Base-by-base conservation (phyloP, 2,329 filamentous ascomycete genomes). In the Fusarium zealandicum region DNA sequence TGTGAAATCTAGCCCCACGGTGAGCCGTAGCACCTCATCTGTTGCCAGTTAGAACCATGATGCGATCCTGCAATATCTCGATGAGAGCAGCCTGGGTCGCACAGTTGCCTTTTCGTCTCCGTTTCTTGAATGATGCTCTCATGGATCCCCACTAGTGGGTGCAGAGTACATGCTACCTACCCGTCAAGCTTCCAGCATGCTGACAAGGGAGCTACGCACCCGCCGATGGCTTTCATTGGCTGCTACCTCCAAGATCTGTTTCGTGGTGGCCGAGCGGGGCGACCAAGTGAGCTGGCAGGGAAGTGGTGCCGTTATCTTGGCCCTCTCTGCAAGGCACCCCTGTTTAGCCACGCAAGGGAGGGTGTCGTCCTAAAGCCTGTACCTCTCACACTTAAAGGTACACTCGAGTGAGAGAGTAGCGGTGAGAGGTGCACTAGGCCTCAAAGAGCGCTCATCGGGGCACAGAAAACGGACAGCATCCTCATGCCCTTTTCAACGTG, bases 371-470 rank as follows among this genome's bases (percentile, higher is more conserved):
- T 66, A 67, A 44, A 42, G 38, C 51, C 25, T 45, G 62, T 63
- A 56, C 61, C 52, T 61, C 45, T 33, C 57, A 54, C 61, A 65
- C 61, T 55, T 54, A 50, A n/a, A 59, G 54, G 58, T 67, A 62
- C 61, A 43, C 53, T 49, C 30, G 44, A 50, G 17, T 32, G 38
- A 57, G 40, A 55, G 63, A 67, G 61, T 63, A 68, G 65, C 65
- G 65, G 65, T 67, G 65, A 67, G 51, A 44, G 57, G 35, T 57
- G 53, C 65, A 65, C 65, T 67, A 67, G 59, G 47, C 65, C 61
- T 50, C 50, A 66, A 66, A 46, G 54, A 63, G 63, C 51, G 31
- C 40, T 44, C 50, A 54, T 66, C 52, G 62, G 63, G 52, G 51
- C 50, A 50, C 50, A 48, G 45, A 47, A 52, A 54, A 51, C 49